Conservation (phyloP, 768 basidiomycete species). For the Pleurotus cornucopiae region DNA sequence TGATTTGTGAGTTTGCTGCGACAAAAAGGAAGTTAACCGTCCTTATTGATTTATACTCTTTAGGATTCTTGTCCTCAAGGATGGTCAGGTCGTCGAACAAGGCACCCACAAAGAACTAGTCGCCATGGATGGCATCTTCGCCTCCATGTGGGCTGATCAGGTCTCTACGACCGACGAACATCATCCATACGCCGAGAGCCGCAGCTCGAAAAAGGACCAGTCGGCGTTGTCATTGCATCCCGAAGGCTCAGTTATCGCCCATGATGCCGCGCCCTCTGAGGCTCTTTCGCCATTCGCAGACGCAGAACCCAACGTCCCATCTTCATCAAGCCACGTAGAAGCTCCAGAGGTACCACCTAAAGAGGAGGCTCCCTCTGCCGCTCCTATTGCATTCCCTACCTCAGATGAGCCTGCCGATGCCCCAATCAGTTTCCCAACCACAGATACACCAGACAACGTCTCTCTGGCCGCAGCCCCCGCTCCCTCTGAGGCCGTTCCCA, state of each 20-base stretch:
- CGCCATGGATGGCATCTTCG: conserved; percentile 66
- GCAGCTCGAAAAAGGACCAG: conserved; percentile 32
- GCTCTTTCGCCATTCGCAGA: conserved; percentile 28
- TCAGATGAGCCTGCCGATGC: conserved; percentile 9
- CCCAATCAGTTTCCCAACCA: conserved; percentile 10
- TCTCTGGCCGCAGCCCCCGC: neutral
- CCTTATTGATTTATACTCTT: conserved; percentile 10
- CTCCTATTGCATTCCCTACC: conserved; percentile 6
- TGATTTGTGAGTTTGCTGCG: conserved; percentile 44
- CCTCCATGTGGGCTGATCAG: conserved; percentile 88
- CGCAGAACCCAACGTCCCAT: conserved; percentile 15
- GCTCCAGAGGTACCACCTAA: conserved; percentile 1
- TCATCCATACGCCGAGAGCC: conserved; percentile 30
- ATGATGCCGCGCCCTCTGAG: conserved; percentile 6
- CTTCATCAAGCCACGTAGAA: conserved; percentile 11
- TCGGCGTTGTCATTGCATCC: conserved; percentile 37
- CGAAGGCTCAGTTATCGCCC: conserved; percentile 23
- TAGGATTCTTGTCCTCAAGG: conserved; percentile 87
- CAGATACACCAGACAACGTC: neutral
- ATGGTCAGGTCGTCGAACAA: conserved; percentile 83
- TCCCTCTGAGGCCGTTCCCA: conserved; percentile 11
- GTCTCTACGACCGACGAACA: conserved; percentile 59
- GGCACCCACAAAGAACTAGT: conserved; percentile 79
- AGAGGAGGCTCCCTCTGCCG: conserved; percentile 8
- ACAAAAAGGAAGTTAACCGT: neutral